Percentiles rank a stretch among this genome's conserved stretches.
These are phyloP conservation scores for Microdochium nivale DNA, from an alignment of 2,329 filamentous ascomycete genomes.

Conservation along the genomic window DNA sequence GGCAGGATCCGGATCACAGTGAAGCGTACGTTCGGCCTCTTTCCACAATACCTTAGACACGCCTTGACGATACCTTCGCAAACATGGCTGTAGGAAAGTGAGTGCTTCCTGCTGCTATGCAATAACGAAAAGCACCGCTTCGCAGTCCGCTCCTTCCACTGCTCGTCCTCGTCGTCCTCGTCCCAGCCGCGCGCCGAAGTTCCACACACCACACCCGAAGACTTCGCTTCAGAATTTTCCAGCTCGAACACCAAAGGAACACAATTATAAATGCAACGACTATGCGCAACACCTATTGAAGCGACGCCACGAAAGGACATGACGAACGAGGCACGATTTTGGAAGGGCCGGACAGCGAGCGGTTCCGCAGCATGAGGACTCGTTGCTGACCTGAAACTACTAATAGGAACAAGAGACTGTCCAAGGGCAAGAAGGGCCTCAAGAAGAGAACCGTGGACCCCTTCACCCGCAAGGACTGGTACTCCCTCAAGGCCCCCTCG, in stretches of 20 bases:
- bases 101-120: conserved; percentile 21
- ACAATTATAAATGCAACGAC: neutral
- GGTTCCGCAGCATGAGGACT: conserved; percentile 2
- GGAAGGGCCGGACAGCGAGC: conserved; percentile 1
- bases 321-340: neutral
- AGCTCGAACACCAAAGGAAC: neutral
- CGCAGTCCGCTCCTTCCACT: neutral
- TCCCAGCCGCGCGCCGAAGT: conserved; percentile 2
- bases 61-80: conserved; percentile 41
- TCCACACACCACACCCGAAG: conserved; percentile 5
- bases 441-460: conserved; percentile 99
- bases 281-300: neutral
- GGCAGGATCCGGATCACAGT: neutral
- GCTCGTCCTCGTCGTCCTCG: neutral
- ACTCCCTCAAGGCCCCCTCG: conserved; percentile 93
- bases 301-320: neutral
- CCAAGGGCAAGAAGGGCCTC: conserved; percentile 99
- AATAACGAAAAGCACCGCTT: neutral
- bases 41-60: conserved; percentile 10
- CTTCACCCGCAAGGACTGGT: conserved; percentile 99
- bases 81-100: conserved; percentile 79
- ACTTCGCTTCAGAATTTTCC: neutral
- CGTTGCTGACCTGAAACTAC: conserved; percentile 17
- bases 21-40: neutral
- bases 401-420: conserved; percentile 97